Base-by-base conservation (phyloP, 345 rosid genomes). In the Rhodomyrtus tomentosa region DNA sequence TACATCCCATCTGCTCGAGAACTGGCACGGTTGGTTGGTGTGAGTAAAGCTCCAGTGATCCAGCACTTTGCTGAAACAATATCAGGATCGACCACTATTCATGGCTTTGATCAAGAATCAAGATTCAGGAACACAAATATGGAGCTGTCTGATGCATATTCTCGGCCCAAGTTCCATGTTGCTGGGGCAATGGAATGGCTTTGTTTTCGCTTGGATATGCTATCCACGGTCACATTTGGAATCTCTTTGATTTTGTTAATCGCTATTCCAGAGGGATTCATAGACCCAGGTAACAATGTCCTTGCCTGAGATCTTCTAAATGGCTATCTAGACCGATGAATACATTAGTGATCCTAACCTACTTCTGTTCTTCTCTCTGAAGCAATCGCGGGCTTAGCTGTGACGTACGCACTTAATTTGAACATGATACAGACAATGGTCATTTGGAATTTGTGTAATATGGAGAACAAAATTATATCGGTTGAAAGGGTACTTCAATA, bases 61-160 rank as follows among this genome's bases (percentile, higher is more conserved):
- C 96, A 95, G 54, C 95, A 93, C 90, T 95, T 95, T 81, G 83
- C 98, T n/a, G 98, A 95, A 87, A 93, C 97, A 72, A 90, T 95
- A 58, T 90, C 94, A 13, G 98, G 96, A 55, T 86, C 93, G 81
- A 88, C 93, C 85, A 94, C 94, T 36, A 92, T 94, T 86, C 89
- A 97, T 88, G 92, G 98, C 87, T 94, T 96, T 85, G 96, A 92
- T 87, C 96, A 94, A 84, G 94, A 91, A 85, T 84, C 90, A 20
- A 92, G 94, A 84, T 96, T 96, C 88, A 88, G 50, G 32, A 82
- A 87, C 79, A 92, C 89, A 52, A 93, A 90, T 83, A 92, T 96
- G 94, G 85, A 84, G 86, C 90, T 91, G 20, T 85, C 81, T 4
- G 95, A 95, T 87, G 89, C 87, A 53, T 90, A 87, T 87, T 89